Conservation (phyloP, 768 basidiomycete genomes). For the Favolaschia claudopus region DNA sequence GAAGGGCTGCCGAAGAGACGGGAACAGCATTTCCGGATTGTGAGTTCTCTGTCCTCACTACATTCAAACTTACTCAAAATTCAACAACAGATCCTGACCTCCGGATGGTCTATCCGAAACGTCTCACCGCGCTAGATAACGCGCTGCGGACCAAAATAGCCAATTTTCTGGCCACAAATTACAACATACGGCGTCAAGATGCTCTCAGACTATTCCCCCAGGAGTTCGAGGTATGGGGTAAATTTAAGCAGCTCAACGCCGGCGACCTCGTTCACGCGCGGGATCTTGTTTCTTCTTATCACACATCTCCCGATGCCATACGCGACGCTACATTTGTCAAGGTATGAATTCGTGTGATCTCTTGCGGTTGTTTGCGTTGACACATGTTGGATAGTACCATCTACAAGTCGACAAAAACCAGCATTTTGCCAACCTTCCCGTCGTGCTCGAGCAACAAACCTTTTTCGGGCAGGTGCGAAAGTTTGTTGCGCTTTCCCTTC, state of each 20-base stretch:
- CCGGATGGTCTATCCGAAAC: constrained; percentile 4
- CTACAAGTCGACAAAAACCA: constrained; percentile 6
- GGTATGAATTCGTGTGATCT: too few species aligned
- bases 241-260: not conserved
- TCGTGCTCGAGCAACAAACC: not conserved
- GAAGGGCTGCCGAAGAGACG: not conserved
- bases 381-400: not conserved
- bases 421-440: not conserved
- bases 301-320: not conserved
- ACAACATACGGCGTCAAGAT: not conserved
- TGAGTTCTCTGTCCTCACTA: not conserved
- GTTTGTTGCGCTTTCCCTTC: not conserved
- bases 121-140: not conserved
- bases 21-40: not conserved
- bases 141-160: not conserved
- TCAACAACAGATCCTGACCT: not conserved
- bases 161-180: not conserved
- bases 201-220: not conserved
- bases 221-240: constrained; percentile 1
- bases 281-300: not conserved
- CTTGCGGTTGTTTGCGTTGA: not conserved
- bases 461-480: constrained; percentile 11
- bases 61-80: not conserved
- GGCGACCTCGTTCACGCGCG: constrained; percentile 10
- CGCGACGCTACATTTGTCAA: constrained; percentile 15